Conservation (phyloP, 371 early-diverging fungal genomes). For the Basidiobolus meristosporus region DNA sequence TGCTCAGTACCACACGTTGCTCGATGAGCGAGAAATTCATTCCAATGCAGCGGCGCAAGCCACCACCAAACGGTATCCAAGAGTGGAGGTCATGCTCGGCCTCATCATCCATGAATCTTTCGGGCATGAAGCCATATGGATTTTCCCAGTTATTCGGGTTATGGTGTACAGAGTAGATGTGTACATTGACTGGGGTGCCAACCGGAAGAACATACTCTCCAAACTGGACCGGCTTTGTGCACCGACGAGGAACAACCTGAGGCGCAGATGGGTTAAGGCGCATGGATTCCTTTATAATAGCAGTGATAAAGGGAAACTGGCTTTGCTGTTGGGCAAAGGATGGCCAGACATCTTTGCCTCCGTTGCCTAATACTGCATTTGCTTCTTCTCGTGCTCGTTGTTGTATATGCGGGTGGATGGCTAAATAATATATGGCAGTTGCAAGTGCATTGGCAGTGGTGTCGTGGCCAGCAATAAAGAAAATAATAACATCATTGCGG, state of each 20-base stretch:
- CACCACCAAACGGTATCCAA: too few relatives aligned
- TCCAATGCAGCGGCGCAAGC: too few relatives aligned
- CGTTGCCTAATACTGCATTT: conserved; percentile 6
- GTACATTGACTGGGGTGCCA: too few relatives aligned
- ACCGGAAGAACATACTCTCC: too few relatives aligned
- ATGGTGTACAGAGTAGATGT: too few relatives aligned
- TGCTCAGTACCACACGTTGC: conserved; percentile 24
- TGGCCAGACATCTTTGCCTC: conserved; percentile 2
- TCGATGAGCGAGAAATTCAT: conserved; percentile 30
- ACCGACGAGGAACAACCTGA: neutral
- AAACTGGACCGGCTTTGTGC: too few relatives aligned
- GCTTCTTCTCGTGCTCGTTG: conserved; percentile 3
- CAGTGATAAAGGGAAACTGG: neutral
- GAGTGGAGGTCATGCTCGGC: too few relatives aligned
- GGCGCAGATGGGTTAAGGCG: conserved; percentile 1
- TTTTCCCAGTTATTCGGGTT: conserved; percentile 14
- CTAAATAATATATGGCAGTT: conserved; percentile 8
- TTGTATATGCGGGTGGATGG: neutral
- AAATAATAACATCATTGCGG: too few relatives aligned
- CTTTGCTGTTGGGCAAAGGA: conserved; percentile 3
- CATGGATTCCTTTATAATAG: conserved; percentile 5
- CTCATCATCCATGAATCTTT: too few relatives aligned
- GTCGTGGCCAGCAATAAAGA: too few relatives aligned
- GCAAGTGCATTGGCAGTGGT: conserved; percentile 11
- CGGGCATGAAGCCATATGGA: conserved; percentile 21